Percentiles rank a stretch among this genome's conserved stretches.
These are phyloP conservation scores for Geranium incanum DNA, from an alignment of 441 rosid genomes.

Conservation along the genomic window DNA sequence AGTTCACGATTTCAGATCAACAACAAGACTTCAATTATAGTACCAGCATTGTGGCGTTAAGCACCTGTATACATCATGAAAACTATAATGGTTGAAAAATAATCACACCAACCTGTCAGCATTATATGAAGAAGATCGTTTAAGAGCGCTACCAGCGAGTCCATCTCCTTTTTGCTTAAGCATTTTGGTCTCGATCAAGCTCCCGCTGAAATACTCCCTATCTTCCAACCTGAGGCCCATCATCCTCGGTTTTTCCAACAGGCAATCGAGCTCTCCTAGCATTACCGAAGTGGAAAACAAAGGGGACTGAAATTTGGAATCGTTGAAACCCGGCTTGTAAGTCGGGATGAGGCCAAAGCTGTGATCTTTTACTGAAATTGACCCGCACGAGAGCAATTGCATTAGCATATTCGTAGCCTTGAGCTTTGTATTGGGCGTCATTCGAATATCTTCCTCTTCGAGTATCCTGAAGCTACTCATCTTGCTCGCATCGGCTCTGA, in stretches of 20 bases:
- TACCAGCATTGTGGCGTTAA: too few relatives aligned
- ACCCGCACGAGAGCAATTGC: slow-evolving; percentile 71
- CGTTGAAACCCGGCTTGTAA: slow-evolving; percentile 63
- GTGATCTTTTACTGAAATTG: slow-evolving; percentile 61
- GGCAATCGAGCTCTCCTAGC: slow-evolving; percentile 70
- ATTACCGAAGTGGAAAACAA: slow-evolving; percentile 60
- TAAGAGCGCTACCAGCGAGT: slow-evolving; percentile 34
- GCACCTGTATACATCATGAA: background rate
- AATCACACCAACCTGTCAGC: slow-evolving; percentile 62
- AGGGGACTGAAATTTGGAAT: slow-evolving; percentile 62
- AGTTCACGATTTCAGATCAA: background rate
- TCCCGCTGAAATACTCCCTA: slow-evolving; percentile 65
- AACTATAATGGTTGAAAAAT: background rate
- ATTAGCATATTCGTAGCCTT: slow-evolving; percentile 52
- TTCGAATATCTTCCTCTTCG: slow-evolving; percentile 66
- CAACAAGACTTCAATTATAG: background rate
- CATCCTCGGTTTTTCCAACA: slow-evolving; percentile 52
- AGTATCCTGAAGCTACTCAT: slow-evolving; percentile 88
- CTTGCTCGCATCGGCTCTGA: slow-evolving; percentile 78
- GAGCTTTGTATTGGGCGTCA: slow-evolving; percentile 46
- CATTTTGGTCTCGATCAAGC: slow-evolving; percentile 60
- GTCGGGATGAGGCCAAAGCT: slow-evolving; percentile 60
- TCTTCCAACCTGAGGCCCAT: slow-evolving; percentile 51
- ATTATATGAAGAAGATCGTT: slow-evolving; percentile 93
- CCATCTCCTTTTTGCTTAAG: slow-evolving; percentile 43